A percentile compares a stretch with the other conserved stretches of the same genome.
phyloP scores from a whole-genome alignment of 2,329 filamentous ascomycete genomes.

The Thelonectria blattea region DNA sequence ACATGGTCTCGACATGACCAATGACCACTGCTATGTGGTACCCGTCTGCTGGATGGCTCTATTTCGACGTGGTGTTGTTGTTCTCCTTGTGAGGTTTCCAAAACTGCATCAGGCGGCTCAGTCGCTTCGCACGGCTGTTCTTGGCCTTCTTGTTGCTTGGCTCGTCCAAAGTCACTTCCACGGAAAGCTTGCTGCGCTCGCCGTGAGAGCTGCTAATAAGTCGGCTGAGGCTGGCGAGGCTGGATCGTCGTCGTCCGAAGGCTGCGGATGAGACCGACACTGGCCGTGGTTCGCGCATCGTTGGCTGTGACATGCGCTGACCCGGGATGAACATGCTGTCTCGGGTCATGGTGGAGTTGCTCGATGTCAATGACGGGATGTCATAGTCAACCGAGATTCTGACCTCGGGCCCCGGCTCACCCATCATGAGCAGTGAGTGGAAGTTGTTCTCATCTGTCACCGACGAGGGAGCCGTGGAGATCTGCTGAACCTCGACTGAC shows the following conservation, averaged over 20 bases:
- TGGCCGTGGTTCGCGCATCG: conserved; percentile 62
- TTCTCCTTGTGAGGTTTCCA: conserved; percentile 68
- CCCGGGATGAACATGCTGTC: conserved; percentile 62
- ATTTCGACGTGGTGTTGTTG: conserved; percentile 29
- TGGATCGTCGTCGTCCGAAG: conserved; percentile 74
- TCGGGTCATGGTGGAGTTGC: conserved; percentile 77
- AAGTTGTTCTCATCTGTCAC: conserved; percentile 73
- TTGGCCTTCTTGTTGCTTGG: conserved; percentile 60
- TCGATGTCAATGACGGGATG: conserved; percentile 76
- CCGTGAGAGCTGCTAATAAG: conserved; percentile 77
- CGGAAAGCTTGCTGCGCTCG: conserved; percentile 76
- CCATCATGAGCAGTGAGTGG: conserved; percentile 70
- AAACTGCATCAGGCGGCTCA: conserved; percentile 80
- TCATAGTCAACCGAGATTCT: conserved; percentile 73
- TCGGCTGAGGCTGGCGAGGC: conserved; percentile 77
- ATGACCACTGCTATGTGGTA: conserved; percentile 20
- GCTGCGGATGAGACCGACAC: conserved; percentile 66
- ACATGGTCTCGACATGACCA: conserved; percentile 29
- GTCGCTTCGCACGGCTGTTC: conserved; percentile 69
- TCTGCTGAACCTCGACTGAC: conserved; percentile 73
- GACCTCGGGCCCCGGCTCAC: conserved; percentile 75
- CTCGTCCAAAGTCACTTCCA: conserved; percentile 68
- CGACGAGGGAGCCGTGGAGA: conserved; percentile 78
- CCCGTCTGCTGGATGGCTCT: conserved; percentile 10
- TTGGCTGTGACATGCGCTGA: conserved; percentile 55